A percentile compares a stretch with the other conserved stretches of the same genome.
phyloP scores from a whole-genome alignment of 768 basidiomycete genomes.

The Xerocomellus dryophilus region DNA sequence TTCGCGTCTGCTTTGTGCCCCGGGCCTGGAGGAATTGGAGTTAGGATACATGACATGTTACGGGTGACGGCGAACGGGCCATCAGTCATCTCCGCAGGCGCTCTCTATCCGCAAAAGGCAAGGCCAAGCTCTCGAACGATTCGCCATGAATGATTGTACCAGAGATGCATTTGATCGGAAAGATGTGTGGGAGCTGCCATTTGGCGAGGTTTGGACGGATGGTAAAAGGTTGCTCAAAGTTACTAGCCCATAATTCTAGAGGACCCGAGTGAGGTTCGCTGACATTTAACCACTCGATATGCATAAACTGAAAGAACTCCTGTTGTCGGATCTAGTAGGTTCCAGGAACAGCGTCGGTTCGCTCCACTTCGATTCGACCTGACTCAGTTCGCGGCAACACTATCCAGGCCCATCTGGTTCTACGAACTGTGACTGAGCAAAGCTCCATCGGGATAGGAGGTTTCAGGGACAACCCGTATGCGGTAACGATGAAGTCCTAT shows the following conservation, averaged over 20 bases:
- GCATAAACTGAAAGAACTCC: too few species aligned
- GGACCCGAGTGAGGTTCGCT: too few species aligned
- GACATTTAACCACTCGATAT: too few species aligned
- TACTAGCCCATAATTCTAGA: too few species aligned
- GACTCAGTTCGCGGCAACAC: too few species aligned
- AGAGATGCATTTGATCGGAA: too few species aligned
- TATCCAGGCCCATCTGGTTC: not conserved
- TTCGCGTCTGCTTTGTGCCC: not conserved
- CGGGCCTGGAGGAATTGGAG: not conserved
- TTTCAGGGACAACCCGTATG: not conserved
- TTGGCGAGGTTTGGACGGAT: not conserved
- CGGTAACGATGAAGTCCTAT: not conserved
- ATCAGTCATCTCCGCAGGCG: not conserved
- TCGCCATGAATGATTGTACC: not conserved
- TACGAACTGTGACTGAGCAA: not conserved
- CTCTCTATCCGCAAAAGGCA: not conserved
- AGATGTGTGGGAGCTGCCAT: too few species aligned
- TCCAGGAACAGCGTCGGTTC: too few species aligned
- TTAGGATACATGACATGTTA: too few species aligned
- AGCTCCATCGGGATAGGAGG: conserved; percentile 1
- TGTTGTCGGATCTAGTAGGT: too few species aligned
- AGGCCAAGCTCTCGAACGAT: not conserved
- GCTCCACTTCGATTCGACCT: too few species aligned
- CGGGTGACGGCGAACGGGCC: not conserved
- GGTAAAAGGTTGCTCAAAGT: too few species aligned